Base-by-base conservation (phyloP, 2,329 filamentous ascomycete species). In the Beauveria brongniartii region DNA sequence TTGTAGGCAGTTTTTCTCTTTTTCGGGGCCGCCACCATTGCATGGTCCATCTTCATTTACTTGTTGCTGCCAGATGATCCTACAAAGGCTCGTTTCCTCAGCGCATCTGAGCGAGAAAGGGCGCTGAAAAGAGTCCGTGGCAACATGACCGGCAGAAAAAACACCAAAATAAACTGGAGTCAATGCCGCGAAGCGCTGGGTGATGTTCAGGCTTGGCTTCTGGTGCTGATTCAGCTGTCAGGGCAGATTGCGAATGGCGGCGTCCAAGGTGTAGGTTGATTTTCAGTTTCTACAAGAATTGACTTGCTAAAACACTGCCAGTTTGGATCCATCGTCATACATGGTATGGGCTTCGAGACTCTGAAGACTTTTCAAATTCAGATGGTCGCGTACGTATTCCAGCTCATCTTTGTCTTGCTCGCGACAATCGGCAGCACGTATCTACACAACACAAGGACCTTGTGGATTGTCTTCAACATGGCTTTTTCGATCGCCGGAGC, bases 81-180 rank as follows among this genome's bases (percentile, higher is more conserved):
- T 1, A 68, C 75, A 0, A 78, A 78, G 0, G 77, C 77, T 1
- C 72, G 76, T 28, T 80, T 79, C 58, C 67, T 91, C 40, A 85
- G 74, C 34, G 79, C 85, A 61, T 77, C 82, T 59, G 88, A 91
- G 62, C 81, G 83, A 2, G 69, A 83, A 0, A 75, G 88, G 46
- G 87, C 86, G 0, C 75, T 90, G 47, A 86, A 88, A 64, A 80
- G 88, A 1, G 82, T 91, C 26, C 77, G 86, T 0, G 76, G 82
- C 26, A 91, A 91, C 67, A 56, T 58, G 67, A 68, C 52, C 62
- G 68, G 61, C n/a, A 46, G 14, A 24, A 74, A 80, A 28, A 30
- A 3, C 3, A 59, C 18, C 6, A 30, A 28, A 34, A 41, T 59
- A 22, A 10, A 59, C 6, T 59, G 56, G 56, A 28, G 9, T 6